phyloP scores from a whole-genome alignment of 495 filamentous ascomycete species.

The Penicillium ucsense region DNA sequence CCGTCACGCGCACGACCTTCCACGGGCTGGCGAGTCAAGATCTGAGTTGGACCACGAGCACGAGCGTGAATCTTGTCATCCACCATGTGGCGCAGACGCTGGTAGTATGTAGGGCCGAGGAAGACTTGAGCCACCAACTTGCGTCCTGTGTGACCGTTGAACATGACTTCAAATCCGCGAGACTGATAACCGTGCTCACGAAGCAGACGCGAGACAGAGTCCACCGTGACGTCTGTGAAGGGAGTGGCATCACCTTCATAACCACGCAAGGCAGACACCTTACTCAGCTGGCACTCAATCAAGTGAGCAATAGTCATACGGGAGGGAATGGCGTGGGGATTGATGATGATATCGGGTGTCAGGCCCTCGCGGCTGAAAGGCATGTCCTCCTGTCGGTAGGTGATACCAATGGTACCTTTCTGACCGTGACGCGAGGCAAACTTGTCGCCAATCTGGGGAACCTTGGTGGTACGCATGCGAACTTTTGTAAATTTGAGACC shows the following conservation, averaged over 20 bases:
- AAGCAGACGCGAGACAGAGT: conserved; percentile 83
- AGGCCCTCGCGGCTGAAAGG: conserved; percentile 90
- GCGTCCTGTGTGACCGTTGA: conserved; percentile 90
- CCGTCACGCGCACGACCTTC: conserved; percentile 96
- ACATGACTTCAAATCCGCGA: conserved; percentile 97
- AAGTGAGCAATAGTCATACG: conserved; percentile 99
- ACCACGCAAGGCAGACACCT: conserved; percentile 82
- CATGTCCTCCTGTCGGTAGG: conserved; percentile 96
- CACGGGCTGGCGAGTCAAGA: conserved; percentile 94
- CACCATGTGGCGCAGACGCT: conserved; percentile 97
- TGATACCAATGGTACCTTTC: conserved; percentile 98
- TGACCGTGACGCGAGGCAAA: conserved; percentile 98
- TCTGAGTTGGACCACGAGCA: conserved; percentile 90
- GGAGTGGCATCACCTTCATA: conserved; percentile 96
- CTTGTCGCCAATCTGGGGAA: conserved; percentile 98
- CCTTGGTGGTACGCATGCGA: conserved; percentile 91
- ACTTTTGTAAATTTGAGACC: conserved; percentile 92
- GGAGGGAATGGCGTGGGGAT: conserved; percentile 97
- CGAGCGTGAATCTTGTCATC: conserved; percentile 99
- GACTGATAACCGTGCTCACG: conserved; percentile 89
- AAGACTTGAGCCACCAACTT: conserved; percentile 93
- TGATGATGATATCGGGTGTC: conserved; percentile 94
- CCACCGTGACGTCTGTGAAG: conserved; percentile 95
- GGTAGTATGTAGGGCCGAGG: conserved; percentile 97
- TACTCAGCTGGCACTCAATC: conserved; percentile 95